Base-by-base conservation (phyloP, 2,329 filamentous ascomycete genomes). In the Colletotrichum brevisporum region DNA sequence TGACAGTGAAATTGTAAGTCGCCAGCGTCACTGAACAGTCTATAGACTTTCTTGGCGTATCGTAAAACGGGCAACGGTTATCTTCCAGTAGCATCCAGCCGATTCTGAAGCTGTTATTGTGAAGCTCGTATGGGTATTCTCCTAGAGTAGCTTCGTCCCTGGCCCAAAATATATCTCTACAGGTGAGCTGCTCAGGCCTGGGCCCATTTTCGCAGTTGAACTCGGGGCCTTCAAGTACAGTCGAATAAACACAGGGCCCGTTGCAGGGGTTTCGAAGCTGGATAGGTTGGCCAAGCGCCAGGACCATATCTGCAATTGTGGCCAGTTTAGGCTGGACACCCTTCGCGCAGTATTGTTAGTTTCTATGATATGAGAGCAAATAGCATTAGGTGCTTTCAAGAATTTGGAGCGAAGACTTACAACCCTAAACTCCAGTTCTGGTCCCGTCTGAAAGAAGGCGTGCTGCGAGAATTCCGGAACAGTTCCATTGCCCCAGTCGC, bases 401-500 rank as follows among this genome's bases (percentile, higher is more conserved):
- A 12, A 13, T 43, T 13, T 43, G 3, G 12, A 43, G 16, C 12
- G 12, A 13, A 15, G 16, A 1, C 41, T 43, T 43, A 43, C 41
- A 43, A 43, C 10, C 5, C 41, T 43, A n/a, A 43, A 43, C 41
- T 43, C 41, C 4, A 43, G 15, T n/a, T 43, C 41, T 15, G 41
- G 15, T 2, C 41, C 41, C 1, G 41, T 47, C 21, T 45, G 26
- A 3, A 60, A 24, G 26, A 43, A 43, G 1, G 41, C 41, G 16
- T 43, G 41, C 13, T 3, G 8, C 41, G 41, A n/a, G 41, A 43
- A 43, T 13, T 43, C 41, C 13, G 41, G 41, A 43, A 43, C 4
- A 8, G 31, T 36, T 6, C 31, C 31, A 6, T n/a, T 36, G 4
- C 56, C 56, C 63, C 63, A 67, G 12, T 67, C n/a, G 6, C 56